Percentiles rank a stretch among this genome's conserved stretches.
phyloP scores from a whole-genome alignment of 2,329 filamentous ascomycete genomes.

The Dactylellina leptospora region DNA sequence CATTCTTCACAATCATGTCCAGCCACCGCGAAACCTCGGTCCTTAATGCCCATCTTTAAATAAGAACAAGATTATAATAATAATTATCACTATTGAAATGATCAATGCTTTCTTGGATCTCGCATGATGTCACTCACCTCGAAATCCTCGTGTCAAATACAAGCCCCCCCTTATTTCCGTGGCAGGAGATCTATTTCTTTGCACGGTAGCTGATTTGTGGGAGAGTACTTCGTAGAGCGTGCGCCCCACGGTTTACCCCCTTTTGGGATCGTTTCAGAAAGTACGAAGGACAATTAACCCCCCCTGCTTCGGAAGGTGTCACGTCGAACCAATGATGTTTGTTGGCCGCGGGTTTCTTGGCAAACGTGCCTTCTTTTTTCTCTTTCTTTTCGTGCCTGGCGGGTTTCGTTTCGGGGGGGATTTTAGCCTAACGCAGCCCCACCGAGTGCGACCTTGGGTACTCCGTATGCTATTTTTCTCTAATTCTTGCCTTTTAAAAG shows the following conservation, averaged over 20 bases:
- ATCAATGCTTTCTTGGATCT: too few relatives aligned
- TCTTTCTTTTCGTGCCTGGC: background rate
- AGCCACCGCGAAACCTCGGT: background rate
- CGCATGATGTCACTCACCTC: background rate
- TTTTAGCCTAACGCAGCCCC: background rate
- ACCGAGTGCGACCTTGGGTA: too few relatives aligned
- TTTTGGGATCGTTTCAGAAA: background rate
- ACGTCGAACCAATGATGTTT: slow-evolving; percentile 4
- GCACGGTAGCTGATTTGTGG: background rate
- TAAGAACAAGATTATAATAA: too few relatives aligned
- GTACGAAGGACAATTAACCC: background rate
- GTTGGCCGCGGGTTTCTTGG: slow-evolving; percentile 4
- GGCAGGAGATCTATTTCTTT: background rate
- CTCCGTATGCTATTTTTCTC: background rate
- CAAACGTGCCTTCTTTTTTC: slow-evolving; percentile 1
- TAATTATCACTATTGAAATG: too few relatives aligned
- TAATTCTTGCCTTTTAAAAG: too few relatives aligned
- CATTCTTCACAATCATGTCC: background rate
- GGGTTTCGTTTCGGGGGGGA: background rate
- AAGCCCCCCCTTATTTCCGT: background rate
- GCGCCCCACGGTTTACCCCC: background rate
- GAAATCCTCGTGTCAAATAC: background rate
- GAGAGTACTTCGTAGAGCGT: too few relatives aligned
- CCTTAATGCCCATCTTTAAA: background rate
- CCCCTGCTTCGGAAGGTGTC: slow-evolving; percentile 11